A percentile compares a stretch with the other conserved stretches of the same genome.
Evolutionary conservation across 192 early-diverging fungal species (phyloP).

Genomic region (Coemansia sp.): DNA sequence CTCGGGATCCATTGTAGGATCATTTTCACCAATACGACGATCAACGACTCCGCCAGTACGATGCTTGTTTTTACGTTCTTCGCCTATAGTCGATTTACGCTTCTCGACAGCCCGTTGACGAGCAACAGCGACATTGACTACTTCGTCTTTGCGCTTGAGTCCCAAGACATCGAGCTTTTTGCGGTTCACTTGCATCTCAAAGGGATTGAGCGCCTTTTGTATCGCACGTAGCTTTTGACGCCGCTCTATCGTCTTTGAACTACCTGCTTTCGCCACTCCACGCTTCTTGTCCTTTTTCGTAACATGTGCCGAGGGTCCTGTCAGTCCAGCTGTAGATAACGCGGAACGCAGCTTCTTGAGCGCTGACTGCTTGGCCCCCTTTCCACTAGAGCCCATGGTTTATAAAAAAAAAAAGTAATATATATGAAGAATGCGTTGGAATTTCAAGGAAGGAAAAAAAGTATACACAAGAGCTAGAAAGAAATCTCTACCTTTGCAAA

Average conservation of each 20-base stretch:
- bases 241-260: constrained; percentile 40
- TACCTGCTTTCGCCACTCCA: constrained; percentile 53
- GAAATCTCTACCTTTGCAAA: background rate
- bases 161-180: constrained; percentile 86
- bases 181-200: constrained; percentile 81
- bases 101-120: constrained; percentile 85
- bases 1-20: constrained; percentile 85
- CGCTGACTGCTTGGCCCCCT: constrained; percentile 62
- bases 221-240: constrained; percentile 45
- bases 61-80: constrained; percentile 72
- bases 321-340: constrained; percentile 75
- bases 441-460: background rate
- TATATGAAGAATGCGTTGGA: background rate
- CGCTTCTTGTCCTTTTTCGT: constrained; percentile 72
- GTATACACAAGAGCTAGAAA: background rate
- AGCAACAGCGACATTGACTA: constrained; percentile 77
- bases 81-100: constrained; percentile 82
- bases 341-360: constrained; percentile 81
- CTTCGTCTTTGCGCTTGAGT: constrained; percentile 78
- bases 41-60: constrained; percentile 82
- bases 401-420: background rate
- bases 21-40: constrained; percentile 92
- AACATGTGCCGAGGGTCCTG: constrained; percentile 68
- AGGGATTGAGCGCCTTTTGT: constrained; percentile 75
- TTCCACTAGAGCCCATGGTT: constrained; percentile 3